Evolutionary conservation across 345 rosid genomes (phyloP), one percentile per base, ranked within the genome.

Genomic region (Citrus reticulata): DNA sequence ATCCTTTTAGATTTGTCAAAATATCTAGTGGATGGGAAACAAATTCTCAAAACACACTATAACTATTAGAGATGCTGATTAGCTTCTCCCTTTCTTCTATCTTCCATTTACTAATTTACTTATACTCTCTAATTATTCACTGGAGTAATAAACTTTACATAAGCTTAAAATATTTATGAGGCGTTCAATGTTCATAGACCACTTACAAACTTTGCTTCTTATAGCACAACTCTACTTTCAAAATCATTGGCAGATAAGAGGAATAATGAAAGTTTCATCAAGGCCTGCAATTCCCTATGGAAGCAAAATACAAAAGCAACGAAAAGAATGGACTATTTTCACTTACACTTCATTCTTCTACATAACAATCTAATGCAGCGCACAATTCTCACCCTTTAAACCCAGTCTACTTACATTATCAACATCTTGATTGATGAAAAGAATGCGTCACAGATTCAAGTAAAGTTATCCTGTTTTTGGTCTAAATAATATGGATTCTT

Each of bases 401-500:
- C n/a, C 19, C 78, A 77, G 75, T 67, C 79, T 81, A 75, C 66
- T 79, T 70, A 79, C 78, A 82, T 22, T 64, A 77, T 77, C 74
- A 78, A 77, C 76, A 75, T 66, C 42, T 66, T 46, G 54, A 83
- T 81, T 69, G 49, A 79, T 68, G 46, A 74, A 84, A 68, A 70
- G 70, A 80, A 78, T 27, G 6, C 27, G 34, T 62, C 27, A 68
- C 46, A 57, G 65, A 69, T 72, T 74, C 80, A 76, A 73, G 68
- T 59, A 79, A 72, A 63, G 11, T 54, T 34, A 30, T 32, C 82
- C 77, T 64, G 82, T 42, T 81, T 78, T 78, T 61, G 90, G 80
- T 83, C 70, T 87, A 77, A 84, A 86, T 68, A 82, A 62, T 37
- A 80, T 83, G 17, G 86, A 87, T 70, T 89, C 94, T 82, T 92